Percentiles rank a stretch among this genome's conserved stretches.
phyloP scores from a whole-genome alignment of 2,329 filamentous ascomycete species.

The Blumeria graminis region DNA sequence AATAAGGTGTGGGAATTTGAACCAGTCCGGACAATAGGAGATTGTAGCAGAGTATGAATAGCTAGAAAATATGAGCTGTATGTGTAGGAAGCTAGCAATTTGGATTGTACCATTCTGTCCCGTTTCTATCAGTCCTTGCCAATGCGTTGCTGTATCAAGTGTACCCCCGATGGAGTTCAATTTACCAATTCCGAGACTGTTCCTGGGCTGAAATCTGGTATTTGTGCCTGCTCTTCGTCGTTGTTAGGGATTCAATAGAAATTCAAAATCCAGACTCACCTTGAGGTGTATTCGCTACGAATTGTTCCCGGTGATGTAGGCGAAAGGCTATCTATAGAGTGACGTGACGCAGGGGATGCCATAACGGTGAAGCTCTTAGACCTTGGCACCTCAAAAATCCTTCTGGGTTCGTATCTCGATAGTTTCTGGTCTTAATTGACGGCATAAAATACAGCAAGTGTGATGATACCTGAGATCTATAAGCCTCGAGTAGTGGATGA shows the following conservation, averaged over 20 bases:
- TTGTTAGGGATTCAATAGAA: no score
- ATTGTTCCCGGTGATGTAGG: slow-evolving; percentile 18
- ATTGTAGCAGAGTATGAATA: slow-evolving; percentile 81
- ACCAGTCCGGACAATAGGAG: slow-evolving; percentile 72
- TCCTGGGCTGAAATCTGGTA: no score
- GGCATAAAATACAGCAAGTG: no score
- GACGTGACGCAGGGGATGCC: slow-evolving; percentile 20
- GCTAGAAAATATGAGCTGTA: slow-evolving; percentile 23
- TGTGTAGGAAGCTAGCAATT: not conserved
- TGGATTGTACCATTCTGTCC: slow-evolving; percentile 48
- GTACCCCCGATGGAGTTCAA: slow-evolving; percentile 44
- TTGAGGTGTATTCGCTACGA: slow-evolving; percentile 25
- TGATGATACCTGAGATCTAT: no score
- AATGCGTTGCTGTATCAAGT: slow-evolving; percentile 40
- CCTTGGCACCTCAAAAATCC: no score
- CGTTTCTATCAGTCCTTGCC: slow-evolving; percentile 41
- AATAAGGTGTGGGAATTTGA: slow-evolving; percentile 49
- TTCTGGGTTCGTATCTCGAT: no score
- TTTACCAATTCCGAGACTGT: no score
- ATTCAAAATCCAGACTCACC: slow-evolving; percentile 15
- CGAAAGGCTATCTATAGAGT: slow-evolving; percentile 24
- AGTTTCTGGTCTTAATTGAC: no score
- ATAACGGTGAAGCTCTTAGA: slow-evolving; percentile 9
- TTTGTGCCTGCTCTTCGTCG: no score
- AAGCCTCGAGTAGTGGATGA: no score